A percentile compares a stretch with the other conserved stretches of the same genome.
These are phyloP conservation scores for Salix udensis DNA, from an alignment of 345 rosid species.

Conservation along the genomic window DNA sequence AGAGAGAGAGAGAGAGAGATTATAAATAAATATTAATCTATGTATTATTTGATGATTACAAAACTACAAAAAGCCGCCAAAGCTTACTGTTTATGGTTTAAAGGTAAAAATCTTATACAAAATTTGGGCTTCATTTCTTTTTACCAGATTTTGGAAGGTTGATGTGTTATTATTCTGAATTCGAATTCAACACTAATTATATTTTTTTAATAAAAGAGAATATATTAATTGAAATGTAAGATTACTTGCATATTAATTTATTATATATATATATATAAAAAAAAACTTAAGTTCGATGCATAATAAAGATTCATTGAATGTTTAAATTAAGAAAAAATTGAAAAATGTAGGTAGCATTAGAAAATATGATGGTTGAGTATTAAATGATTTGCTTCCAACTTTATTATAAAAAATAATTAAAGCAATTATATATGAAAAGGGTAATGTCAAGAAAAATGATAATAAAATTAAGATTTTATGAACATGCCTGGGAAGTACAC, in stretches of 20 bases:
- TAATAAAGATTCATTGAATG: neutral
- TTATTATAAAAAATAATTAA: neutral
- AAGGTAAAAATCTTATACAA: neutral
- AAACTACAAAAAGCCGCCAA: neutral
- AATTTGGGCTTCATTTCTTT: neutral
- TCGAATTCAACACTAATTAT: neutral
- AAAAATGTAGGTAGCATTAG: neutral
- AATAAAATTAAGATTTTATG: neutral
- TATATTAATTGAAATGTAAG: neutral
- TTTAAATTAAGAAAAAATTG: neutral
- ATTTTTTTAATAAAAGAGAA: neutral
- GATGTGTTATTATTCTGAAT: neutral
- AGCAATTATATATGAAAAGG: neutral
- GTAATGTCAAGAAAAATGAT: slow-evolving; percentile 8
- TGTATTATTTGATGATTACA: slow-evolving; percentile 4
- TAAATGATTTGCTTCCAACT: too few relatives aligned
- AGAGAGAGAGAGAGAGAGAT: neutral
- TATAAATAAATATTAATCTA: neutral
- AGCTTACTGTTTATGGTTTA: neutral
- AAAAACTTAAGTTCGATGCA: neutral
- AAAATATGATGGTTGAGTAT: too few relatives aligned
- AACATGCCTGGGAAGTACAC: neutral
- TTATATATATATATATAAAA: neutral
- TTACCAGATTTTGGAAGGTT: neutral
- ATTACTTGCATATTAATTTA: neutral